These are phyloP conservation scores for Excoecaria agallocha DNA, from an alignment of 345 rosid genomes.

Conservation along the genomic window DNA sequence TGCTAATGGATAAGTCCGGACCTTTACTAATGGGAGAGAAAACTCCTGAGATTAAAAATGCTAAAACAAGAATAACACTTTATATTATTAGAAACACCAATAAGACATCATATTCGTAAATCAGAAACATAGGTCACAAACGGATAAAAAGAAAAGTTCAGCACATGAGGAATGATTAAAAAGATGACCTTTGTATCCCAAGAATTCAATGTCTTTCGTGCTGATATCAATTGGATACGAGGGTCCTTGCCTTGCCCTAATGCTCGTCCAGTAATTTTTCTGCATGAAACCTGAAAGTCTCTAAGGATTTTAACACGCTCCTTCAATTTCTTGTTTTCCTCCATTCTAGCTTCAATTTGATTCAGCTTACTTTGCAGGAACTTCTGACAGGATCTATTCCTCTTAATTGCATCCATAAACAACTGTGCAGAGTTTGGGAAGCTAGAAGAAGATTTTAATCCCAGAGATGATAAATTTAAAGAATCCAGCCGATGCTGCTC, in stretches of 20 bases:
- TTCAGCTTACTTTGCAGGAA: slow-evolving; percentile 59
- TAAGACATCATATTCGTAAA: too few relatives aligned
- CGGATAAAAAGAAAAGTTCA: not conserved
- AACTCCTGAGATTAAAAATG: too few relatives aligned
- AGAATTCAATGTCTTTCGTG: slow-evolving; percentile 31
- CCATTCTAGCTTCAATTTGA: slow-evolving; percentile 72
- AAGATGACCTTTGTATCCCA: slow-evolving; percentile 56
- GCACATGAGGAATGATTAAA: not conserved
- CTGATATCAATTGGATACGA: slow-evolving; percentile 64
- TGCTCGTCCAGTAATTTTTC: slow-evolving; percentile 55
- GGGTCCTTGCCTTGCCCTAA: slow-evolving; percentile 72
- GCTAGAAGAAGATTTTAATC: slow-evolving; percentile 32
- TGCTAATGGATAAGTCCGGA: not conserved
- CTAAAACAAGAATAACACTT: too few relatives aligned
- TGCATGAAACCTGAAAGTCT: slow-evolving; percentile 74
- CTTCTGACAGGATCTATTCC: slow-evolving; percentile 78
- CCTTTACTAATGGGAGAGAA: too few relatives aligned
- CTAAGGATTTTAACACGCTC: slow-evolving; percentile 64
- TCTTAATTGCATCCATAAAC: slow-evolving; percentile 71
- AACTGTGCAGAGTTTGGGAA: slow-evolving; percentile 70
- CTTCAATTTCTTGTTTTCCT: slow-evolving; percentile 74
- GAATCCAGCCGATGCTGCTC: slow-evolving; percentile 34
- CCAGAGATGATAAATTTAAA: slow-evolving; percentile 28
- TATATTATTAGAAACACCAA: too few relatives aligned
- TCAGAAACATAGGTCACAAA: too few relatives aligned